A percentile compares a stretch with the other conserved stretches of the same genome.
Evolutionary conservation across 352 stramenopile genomes (phyloP).

Genomic region (Phytophthora foliorum): DNA sequence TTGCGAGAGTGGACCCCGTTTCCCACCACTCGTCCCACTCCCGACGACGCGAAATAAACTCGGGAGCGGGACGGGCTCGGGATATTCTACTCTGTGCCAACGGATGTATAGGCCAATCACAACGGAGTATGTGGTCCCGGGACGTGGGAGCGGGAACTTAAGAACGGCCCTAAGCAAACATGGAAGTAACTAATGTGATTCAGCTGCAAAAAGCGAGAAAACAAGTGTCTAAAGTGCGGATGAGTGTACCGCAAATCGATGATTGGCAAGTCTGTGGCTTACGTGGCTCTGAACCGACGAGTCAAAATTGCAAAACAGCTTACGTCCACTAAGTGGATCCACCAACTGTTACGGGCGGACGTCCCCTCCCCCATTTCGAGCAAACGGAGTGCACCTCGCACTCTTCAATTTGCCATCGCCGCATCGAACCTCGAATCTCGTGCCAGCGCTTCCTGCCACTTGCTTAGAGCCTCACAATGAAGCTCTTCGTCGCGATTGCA

Average conservation of each 20-base stretch:
- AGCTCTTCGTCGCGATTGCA: conserved; percentile 27
- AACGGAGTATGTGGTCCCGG: too few relatives aligned
- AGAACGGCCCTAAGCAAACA: too few relatives aligned
- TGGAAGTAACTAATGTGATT: conserved; percentile 7
- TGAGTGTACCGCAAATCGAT: conserved; percentile 24
- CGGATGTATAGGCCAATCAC: too few relatives aligned
- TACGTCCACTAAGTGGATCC: conserved; percentile 21
- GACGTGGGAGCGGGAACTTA: too few relatives aligned
- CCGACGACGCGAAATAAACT: too few relatives aligned
- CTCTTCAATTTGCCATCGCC: conserved; percentile 2
- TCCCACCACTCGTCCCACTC: too few relatives aligned
- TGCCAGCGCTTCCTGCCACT: conserved; percentile 1
- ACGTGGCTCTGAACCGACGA: not conserved
- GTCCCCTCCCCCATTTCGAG: conserved; percentile 7
- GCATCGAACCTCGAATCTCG: not conserved
- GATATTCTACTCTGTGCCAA: too few relatives aligned
- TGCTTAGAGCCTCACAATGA: conserved; percentile 22
- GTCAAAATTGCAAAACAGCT: not conserved
- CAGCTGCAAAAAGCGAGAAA: conserved; percentile 2
- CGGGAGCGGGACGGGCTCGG: too few relatives aligned
- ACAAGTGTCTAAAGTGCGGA: not conserved
- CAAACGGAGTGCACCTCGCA: conserved; percentile 7
- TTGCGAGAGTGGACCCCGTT: too few relatives aligned
- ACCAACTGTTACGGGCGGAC: conserved; percentile 27
- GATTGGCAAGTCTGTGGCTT: not conserved